phyloP scores from a whole-genome alignment of 2,329 filamentous ascomycete genomes.

The Microsporum audouinii region DNA sequence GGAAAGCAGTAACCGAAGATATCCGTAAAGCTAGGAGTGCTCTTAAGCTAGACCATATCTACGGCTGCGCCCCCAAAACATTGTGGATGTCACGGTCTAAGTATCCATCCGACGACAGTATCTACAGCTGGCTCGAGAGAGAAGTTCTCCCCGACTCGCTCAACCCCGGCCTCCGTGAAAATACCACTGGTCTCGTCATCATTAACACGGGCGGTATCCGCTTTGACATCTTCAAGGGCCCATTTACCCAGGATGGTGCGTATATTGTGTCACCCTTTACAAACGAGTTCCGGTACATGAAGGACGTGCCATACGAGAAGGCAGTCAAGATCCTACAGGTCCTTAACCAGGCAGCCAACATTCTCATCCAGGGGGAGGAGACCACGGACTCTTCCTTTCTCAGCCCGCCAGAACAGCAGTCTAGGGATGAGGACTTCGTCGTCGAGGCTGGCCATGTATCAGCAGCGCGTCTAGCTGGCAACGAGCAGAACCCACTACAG shows the following conservation, averaged over 20 bases:
- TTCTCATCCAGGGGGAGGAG: slow-evolving; percentile 25
- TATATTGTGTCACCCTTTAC: slow-evolving; percentile 82
- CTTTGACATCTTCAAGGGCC: slow-evolving; percentile 88
- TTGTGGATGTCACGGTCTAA: slow-evolving; percentile 71
- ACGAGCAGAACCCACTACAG: slow-evolving; percentile 6
- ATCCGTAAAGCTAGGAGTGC: slow-evolving; percentile 59
- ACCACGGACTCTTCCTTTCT: slow-evolving; percentile 23
- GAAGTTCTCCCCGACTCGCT: slow-evolving; percentile 61
- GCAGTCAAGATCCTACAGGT: slow-evolving; percentile 57
- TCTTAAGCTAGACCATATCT: slow-evolving; percentile 59
- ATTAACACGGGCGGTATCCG: slow-evolving; percentile 84
- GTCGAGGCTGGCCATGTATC: slow-evolving; percentile 10
- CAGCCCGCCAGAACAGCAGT: slow-evolving; percentile 37
- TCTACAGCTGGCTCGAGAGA: slow-evolving; percentile 70
- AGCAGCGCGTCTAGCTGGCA: neutral
- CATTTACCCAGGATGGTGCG: slow-evolving; percentile 77
- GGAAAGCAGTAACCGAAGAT: slow-evolving; percentile 56
- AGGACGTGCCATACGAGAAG: slow-evolving; percentile 66
- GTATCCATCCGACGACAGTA: slow-evolving; percentile 61
- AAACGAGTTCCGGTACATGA: slow-evolving; percentile 63
- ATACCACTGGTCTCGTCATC: slow-evolving; percentile 56
- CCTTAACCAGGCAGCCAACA: slow-evolving; percentile 47
- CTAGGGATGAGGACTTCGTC: slow-evolving; percentile 17
- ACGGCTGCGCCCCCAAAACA: slow-evolving; percentile 71
- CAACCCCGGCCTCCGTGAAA: slow-evolving; percentile 44